These are phyloP conservation scores for Sparassis latifolia DNA, from an alignment of 1,284 basidiomycete genomes.

Conservation along the genomic window DNA sequence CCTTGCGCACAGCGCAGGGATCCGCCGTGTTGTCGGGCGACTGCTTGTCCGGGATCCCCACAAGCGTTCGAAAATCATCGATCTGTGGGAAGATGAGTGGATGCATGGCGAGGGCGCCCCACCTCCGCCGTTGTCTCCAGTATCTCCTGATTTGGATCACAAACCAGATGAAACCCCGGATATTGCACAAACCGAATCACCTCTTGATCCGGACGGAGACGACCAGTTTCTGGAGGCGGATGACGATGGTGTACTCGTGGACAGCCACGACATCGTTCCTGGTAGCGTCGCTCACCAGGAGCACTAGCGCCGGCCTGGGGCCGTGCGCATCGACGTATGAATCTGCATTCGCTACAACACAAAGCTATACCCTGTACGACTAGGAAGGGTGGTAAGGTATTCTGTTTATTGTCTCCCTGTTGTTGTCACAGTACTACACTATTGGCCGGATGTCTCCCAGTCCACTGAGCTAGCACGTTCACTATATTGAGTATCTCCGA, in stretches of 20 bases:
- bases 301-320: constrained; percentile 10
- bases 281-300: constrained; percentile 25
- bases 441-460: no score
- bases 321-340: no score
- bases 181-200: background rate
- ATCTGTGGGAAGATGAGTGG: constrained; percentile 68
- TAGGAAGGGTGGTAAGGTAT: no score
- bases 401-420: no score
- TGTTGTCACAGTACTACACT: no score
- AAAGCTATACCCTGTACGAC: no score
- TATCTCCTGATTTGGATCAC: background rate
- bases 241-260: constrained; percentile 25
- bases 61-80: constrained; percentile 49
- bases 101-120: constrained; percentile 34
- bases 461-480: no score
- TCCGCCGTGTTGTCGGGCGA: constrained; percentile 48
- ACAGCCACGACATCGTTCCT: constrained; percentile 24
- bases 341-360: no score
- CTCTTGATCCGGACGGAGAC: background rate
- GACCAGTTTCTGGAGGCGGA: constrained; percentile 15
- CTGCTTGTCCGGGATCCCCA: constrained; percentile 66
- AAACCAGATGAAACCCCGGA: constrained; percentile 1
- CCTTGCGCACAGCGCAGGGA: constrained; percentile 41
- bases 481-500: no score
- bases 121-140: constrained; percentile 1